These are phyloP conservation scores for Colletotrichum destructivum DNA, from an alignment of 2,329 filamentous ascomycete genomes.

Conservation along the genomic window DNA sequence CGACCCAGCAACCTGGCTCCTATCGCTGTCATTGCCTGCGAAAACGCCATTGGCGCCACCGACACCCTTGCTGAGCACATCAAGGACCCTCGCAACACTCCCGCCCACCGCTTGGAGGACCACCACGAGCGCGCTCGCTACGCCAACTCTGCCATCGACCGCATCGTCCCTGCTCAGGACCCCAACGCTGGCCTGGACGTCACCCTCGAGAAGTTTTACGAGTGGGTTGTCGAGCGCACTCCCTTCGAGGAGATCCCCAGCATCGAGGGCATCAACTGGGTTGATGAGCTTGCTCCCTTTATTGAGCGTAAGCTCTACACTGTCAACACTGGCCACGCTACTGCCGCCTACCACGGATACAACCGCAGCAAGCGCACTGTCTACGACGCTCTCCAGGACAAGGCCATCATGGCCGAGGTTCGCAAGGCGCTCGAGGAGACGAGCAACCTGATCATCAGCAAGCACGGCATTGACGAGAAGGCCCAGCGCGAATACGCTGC, in stretches of 20 bases:
- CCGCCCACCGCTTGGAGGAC: constrained; percentile 75
- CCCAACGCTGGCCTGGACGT: constrained; percentile 87
- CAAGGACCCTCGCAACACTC: constrained; percentile 80
- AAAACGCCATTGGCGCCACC: constrained; percentile 97
- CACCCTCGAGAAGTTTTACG: constrained; percentile 97
- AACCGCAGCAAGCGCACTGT: constrained; percentile 88
- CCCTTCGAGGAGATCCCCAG: constrained; percentile 84
- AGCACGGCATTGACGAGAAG: constrained; percentile 82
- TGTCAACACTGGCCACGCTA: constrained; percentile 98
- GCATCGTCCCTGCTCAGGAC: constrained; percentile 95
- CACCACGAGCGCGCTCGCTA: constrained; percentile 86
- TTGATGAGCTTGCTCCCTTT: constrained; percentile 91
- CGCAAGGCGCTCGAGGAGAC: constrained; percentile 88
- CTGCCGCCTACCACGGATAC: constrained; percentile 95
- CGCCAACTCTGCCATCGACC: constrained; percentile 98
- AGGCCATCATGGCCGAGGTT: constrained; percentile 84
- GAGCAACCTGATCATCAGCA: constrained; percentile 85
- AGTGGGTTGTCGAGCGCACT: constrained; percentile 95
- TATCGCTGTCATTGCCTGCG: constrained; percentile 94
- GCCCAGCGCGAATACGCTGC: constrained; percentile 91
- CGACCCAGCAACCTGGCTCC: constrained; percentile 77
- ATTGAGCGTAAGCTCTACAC: constrained; percentile 99
- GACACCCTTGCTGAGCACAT: constrained; percentile 88
- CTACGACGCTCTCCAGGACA: constrained; percentile 88
- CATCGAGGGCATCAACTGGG: constrained; percentile 93